Conservation (phyloP, 2,329 filamentous ascomycete species). For the Emergomyces pasteurianus region DNA sequence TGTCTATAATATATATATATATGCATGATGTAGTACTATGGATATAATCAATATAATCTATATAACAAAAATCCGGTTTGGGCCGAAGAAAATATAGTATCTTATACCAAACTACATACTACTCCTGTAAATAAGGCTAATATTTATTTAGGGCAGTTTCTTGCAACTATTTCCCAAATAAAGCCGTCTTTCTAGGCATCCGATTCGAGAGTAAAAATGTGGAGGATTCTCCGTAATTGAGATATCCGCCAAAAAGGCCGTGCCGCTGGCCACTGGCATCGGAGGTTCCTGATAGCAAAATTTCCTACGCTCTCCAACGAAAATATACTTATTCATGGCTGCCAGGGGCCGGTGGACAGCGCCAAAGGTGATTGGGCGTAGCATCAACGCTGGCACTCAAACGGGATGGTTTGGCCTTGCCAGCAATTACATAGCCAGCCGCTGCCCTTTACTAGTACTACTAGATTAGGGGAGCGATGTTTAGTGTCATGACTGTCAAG, state of each 20-base stretch:
- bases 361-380: background rate
- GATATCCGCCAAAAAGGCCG: background rate
- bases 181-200: background rate
- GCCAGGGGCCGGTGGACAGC: background rate
- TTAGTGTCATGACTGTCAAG: no score
- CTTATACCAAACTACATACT: no score
- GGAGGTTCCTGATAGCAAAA: background rate
- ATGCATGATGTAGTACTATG: no score
- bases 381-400: no score
- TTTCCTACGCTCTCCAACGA: background rate
- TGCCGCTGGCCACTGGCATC: background rate
- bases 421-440: no score
- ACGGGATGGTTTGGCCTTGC: no score
- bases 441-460: no score
- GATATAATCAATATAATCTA: no score
- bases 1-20: no score
- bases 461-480: no score
- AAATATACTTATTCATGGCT: background rate
- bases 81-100: no score
- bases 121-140: background rate
- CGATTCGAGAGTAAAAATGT: background rate
- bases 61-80: no score
- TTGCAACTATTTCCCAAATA: background rate
- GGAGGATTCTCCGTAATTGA: background rate
- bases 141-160: background rate